These are phyloP conservation scores for Phytophthora ramorum DNA, from an alignment of 352 stramenopile genomes.

Conservation along the genomic window DNA sequence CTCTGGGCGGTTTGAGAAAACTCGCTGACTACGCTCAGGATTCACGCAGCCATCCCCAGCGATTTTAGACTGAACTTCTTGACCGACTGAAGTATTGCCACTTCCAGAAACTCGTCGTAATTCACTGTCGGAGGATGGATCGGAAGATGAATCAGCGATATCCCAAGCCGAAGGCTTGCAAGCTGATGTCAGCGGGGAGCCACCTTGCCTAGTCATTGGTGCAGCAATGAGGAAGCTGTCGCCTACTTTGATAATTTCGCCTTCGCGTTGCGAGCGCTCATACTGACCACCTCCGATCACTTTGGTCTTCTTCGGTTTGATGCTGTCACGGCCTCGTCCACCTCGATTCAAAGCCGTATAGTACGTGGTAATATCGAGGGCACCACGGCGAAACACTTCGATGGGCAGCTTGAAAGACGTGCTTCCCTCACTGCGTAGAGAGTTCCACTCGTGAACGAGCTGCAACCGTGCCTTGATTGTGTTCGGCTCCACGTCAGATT, in stretches of 20 bases:
- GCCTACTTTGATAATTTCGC: neutral
- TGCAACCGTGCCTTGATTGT: conserved; percentile 9
- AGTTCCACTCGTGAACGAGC: conserved; percentile 16
- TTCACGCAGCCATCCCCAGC: neutral
- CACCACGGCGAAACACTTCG: conserved; percentile 19
- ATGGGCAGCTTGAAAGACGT: conserved; percentile 6
- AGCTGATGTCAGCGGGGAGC: neutral
- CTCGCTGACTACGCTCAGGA: neutral
- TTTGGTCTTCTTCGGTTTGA: neutral
- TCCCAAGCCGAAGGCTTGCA: neutral
- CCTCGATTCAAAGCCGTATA: conserved; percentile 6
- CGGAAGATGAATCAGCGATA: neutral
- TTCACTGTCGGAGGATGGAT: neutral
- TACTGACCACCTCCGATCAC: neutral
- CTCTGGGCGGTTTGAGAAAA: neutral
- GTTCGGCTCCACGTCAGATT: neutral
- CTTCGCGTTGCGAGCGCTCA: neutral
- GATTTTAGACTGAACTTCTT: neutral
- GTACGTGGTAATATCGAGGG: conserved; percentile 15
- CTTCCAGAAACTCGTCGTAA: neutral
- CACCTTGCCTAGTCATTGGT: neutral
- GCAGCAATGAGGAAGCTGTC: neutral
- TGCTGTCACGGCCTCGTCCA: neutral
- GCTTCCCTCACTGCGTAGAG: conserved; percentile 1
- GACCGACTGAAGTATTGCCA: neutral